Conservation (phyloP, 2,329 filamentous ascomycete species). For the Diaporthe citrichinensis region DNA sequence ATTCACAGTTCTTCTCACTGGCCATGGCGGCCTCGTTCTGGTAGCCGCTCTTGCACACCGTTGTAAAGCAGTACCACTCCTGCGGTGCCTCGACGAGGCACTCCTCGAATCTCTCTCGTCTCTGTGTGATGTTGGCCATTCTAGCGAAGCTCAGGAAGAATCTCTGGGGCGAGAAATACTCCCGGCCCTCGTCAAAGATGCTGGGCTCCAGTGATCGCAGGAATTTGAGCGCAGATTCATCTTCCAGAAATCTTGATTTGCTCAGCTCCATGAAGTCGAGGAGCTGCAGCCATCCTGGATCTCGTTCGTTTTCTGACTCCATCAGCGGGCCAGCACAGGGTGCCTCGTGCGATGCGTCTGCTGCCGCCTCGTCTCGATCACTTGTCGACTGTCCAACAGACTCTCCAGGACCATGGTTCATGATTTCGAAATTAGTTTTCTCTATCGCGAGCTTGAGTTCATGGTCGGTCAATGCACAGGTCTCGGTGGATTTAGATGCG, state of each 20-base stretch:
- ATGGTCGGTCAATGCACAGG: too few relatives aligned
- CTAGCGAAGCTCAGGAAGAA: not conserved
- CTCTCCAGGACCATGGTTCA: not conserved
- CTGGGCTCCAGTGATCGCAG: not conserved
- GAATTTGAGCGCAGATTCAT: not conserved
- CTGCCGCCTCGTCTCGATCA: not conserved
- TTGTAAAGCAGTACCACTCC: not conserved
- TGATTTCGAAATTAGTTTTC: too few relatives aligned
- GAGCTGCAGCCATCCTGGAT: not conserved
- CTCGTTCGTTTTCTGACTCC: not conserved
- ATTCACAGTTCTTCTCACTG: not conserved
- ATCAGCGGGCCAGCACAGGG: not conserved
- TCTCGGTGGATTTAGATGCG: too few relatives aligned
- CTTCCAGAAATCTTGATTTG: not conserved
- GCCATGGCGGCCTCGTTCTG: not conserved
- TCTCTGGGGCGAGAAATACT: not conserved
- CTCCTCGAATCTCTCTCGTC: not conserved
- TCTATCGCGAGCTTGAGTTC: too few relatives aligned
- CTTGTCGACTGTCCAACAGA: not conserved
- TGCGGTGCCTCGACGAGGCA: not conserved
- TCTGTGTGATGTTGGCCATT: not conserved
- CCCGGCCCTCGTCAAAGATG: not conserved
- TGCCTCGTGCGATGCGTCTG: accelerated
- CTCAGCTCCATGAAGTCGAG: not conserved
- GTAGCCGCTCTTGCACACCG: not conserved